phyloP scores from a whole-genome alignment of 2,329 filamentous ascomycete species.

The Stylonectria norvegica region DNA sequence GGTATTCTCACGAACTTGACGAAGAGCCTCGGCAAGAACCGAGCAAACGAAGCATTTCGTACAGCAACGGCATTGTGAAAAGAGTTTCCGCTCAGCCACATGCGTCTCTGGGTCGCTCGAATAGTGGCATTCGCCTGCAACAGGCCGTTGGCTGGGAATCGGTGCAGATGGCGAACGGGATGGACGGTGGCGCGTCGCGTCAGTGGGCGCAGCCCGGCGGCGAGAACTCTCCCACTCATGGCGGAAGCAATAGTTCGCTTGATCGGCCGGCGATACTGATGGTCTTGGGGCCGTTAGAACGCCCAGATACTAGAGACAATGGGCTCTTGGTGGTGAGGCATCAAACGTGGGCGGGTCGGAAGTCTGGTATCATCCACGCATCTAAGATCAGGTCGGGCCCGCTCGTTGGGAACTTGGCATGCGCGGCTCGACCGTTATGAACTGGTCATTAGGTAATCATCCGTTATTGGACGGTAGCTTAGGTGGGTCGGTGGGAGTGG shows the following conservation, averaged over 20 bases:
- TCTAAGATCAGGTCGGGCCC: conserved; percentile 12
- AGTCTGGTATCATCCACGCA: conserved; percentile 23
- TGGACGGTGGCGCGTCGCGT: conserved; percentile 57
- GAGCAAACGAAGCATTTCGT: conserved; percentile 61
- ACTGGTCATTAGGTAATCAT: no score
- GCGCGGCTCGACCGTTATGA: conserved; percentile 11
- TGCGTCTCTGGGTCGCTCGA: conserved; percentile 58
- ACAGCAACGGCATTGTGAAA: conserved; percentile 75
- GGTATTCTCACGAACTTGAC: conserved; percentile 84
- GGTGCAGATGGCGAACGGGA: conserved; percentile 62
- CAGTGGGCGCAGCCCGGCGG: conserved; percentile 66
- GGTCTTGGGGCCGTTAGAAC: conserved; percentile 24
- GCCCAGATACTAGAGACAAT: conserved; percentile 19
- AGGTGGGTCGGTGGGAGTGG: no score
- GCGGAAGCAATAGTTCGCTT: conserved; percentile 13
- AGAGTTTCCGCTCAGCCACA: conserved; percentile 77
- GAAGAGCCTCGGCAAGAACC: conserved; percentile 79
- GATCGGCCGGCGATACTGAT: conserved; percentile 15
- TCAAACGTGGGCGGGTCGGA: conserved; percentile 16
- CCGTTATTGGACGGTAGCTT: no score
- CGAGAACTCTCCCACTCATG: conserved; percentile 49
- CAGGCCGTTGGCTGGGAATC: conserved; percentile 64
- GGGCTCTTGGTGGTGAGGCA: conserved; percentile 16
- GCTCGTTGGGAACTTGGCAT: conserved; percentile 16
- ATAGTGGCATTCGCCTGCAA: conserved; percentile 62